Evolutionary conservation across 768 basidiomycete species (phyloP).

Genomic region (Mycena galopus): DNA sequence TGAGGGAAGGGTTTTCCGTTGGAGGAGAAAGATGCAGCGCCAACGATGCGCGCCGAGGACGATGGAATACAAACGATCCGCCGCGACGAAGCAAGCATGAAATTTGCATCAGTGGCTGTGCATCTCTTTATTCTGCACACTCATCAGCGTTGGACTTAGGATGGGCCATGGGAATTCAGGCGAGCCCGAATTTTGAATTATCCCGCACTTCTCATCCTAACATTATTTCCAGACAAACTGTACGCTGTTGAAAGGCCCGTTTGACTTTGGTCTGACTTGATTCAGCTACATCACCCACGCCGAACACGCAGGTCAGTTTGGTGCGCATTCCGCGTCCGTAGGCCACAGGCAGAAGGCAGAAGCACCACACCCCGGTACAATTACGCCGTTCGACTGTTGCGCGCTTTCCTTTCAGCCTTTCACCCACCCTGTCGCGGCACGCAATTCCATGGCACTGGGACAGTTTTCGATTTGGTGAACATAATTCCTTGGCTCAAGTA

Average conservation of each 20-base stretch:
- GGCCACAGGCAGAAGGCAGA: constrained; percentile 82
- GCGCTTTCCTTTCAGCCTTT: constrained; percentile 93
- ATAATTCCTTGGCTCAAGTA: constrained; percentile 96
- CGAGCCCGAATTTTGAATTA: constrained; percentile 57
- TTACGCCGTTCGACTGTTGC: constrained; percentile 92
- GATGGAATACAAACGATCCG: constrained; percentile 4
- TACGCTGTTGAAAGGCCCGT: not conserved
- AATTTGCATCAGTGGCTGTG: not conserved
- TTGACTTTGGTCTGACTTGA: not conserved
- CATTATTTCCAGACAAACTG: constrained; percentile 16
- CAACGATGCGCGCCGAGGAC: constrained; percentile 2
- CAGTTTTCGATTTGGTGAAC: constrained; percentile 80
- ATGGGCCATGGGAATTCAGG: constrained; percentile 91
- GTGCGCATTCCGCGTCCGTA: constrained; percentile 84
- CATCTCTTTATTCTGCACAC: too few species aligned
- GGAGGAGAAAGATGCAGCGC: constrained; percentile 26
- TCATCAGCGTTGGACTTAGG: too few species aligned
- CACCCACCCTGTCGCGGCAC: constrained; percentile 87
- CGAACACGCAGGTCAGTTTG: constrained; percentile 85
- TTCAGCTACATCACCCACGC: constrained; percentile 81
- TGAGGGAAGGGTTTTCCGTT: not conserved
- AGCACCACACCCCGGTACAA: constrained; percentile 71
- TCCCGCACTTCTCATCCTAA: constrained; percentile 31
- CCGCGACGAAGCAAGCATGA: constrained; percentile 10
- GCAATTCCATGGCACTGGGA: constrained; percentile 83